phyloP scores from a whole-genome alignment of 2,329 filamentous ascomycete species.

The Aspergillus japonicus region DNA sequence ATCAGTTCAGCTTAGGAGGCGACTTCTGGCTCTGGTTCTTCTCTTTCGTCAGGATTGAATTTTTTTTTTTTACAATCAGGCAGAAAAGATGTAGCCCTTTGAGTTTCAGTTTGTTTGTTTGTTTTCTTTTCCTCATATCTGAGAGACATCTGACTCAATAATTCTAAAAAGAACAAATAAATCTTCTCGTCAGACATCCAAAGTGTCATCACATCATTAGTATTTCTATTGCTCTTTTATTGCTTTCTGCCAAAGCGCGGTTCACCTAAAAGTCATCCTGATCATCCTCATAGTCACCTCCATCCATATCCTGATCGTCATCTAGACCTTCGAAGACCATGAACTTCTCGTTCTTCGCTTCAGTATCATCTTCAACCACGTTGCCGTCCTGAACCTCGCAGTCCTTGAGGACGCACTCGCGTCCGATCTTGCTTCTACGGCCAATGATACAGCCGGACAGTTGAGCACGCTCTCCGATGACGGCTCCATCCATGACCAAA shows the following conservation, averaged over 20 bases:
- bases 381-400: constrained; percentile 89
- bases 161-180: background rate
- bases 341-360: constrained; percentile 63
- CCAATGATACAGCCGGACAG: constrained; percentile 87
- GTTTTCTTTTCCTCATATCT: background rate
- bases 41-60: no score
- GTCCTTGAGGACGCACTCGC: constrained; percentile 74
- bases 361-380: constrained; percentile 74
- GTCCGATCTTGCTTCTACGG: constrained; percentile 76
- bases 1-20: no score
- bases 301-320: constrained; percentile 36
- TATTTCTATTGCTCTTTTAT: background rate
- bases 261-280: constrained; percentile 4
- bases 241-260: background rate
- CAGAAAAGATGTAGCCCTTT: no score
- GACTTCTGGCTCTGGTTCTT: no score
- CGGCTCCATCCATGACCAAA: constrained; percentile 86
- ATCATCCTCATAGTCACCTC: constrained; percentile 29
- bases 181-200: background rate
- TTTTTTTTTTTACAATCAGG: no score
- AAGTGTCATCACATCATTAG: background rate
- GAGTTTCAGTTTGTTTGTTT: background rate
- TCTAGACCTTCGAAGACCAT: constrained; percentile 53
- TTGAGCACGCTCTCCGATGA: constrained; percentile 79
- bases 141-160: background rate